These are phyloP conservation scores for Lobosporangium transversale DNA, from an alignment of 192 early-diverging fungal genomes.

Conservation along the genomic window DNA sequence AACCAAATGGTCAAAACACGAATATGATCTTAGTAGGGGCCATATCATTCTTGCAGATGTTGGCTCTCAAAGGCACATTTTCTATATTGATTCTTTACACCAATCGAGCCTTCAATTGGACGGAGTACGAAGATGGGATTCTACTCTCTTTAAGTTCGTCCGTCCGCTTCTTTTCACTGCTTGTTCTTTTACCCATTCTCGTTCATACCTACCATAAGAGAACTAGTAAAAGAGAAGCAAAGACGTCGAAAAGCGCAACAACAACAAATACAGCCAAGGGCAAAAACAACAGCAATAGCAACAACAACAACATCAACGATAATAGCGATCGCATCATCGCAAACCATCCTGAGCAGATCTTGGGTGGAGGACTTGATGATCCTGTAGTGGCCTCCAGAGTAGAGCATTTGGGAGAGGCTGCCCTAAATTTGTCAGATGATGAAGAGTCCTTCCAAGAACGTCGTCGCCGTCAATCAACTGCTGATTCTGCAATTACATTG, in stretches of 20 bases:
- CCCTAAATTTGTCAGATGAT: conserved; percentile 29
- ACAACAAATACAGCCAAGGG: background rate
- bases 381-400: conserved; percentile 23
- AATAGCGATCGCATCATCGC: background rate
- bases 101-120: conserved; percentile 56
- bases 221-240: background rate
- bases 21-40: conserved; percentile 32
- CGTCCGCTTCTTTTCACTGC: conserved; percentile 33
- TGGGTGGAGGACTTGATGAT: conserved; percentile 11
- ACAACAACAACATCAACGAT: conserved; percentile 1
- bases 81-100: conserved; percentile 55
- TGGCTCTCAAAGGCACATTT: conserved; percentile 37
- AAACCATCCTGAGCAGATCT: conserved; percentile 5
- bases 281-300: conserved; percentile 7
- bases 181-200: conserved; percentile 50
- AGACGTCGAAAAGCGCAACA: background rate
- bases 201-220: conserved; percentile 35
- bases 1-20: conserved; percentile 23
- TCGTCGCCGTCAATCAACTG: conserved; percentile 27
- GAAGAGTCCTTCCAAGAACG: conserved; percentile 22
- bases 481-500: conserved; percentile 8
- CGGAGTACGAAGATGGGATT: conserved; percentile 56
- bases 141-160: conserved; percentile 31
- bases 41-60: conserved; percentile 28
- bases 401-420: conserved; percentile 39